These are phyloP conservation scores for Beta macrorhiza DNA, from an alignment of 179 eudicot species.

Conservation along the genomic window DNA sequence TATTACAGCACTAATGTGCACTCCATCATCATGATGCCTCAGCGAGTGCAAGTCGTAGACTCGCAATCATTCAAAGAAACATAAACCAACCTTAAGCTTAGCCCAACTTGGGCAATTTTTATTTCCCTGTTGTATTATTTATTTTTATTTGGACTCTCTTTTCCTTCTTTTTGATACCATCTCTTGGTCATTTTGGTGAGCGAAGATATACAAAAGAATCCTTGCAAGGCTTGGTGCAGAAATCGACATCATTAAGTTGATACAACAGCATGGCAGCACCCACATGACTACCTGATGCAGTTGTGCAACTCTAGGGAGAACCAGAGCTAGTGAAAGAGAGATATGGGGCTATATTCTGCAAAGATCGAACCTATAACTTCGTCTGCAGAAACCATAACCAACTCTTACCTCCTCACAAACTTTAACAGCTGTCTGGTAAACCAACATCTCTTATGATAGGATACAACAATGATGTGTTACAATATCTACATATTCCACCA, in stretches of 20 bases:
- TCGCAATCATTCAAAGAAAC: not conserved
- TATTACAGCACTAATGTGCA: too few relatives aligned
- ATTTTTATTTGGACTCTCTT: too few relatives aligned
- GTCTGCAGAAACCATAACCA: conserved; percentile 7
- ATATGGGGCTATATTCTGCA: not conserved
- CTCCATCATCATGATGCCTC: too few relatives aligned
- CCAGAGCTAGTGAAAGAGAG: not conserved
- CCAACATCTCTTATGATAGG: conserved; percentile 9
- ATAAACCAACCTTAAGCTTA: not conserved
- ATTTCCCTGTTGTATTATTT: not conserved
- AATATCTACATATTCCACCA: conserved; percentile 16
- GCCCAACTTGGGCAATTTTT: not conserved
- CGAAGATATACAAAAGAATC: not conserved
- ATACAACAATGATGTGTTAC: conserved; percentile 22
- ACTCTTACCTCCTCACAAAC: not conserved
- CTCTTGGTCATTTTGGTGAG: too few relatives aligned
- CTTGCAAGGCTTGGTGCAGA: not conserved
- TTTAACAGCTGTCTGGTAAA: not conserved
- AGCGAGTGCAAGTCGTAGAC: too few relatives aligned
- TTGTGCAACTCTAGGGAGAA: not conserved
- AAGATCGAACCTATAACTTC: not conserved
- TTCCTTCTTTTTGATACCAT: too few relatives aligned
- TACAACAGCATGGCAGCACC: not conserved
- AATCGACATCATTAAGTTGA: not conserved
- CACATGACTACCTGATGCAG: not conserved